These are phyloP conservation scores for Calonectria ilicicola DNA, from an alignment of 2,329 filamentous ascomycete genomes.

Conservation along the genomic window DNA sequence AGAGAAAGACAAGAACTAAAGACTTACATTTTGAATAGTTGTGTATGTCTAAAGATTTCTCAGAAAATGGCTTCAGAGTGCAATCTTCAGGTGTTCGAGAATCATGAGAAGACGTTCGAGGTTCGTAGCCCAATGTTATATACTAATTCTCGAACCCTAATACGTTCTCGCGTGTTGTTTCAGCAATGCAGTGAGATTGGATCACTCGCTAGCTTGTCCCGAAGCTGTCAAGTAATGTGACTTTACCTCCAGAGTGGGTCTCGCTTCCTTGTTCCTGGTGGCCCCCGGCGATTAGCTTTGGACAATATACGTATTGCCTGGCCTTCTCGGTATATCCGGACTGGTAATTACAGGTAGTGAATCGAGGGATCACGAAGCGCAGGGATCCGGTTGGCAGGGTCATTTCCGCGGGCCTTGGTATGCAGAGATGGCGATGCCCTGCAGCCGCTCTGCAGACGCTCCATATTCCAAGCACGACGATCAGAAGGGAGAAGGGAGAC, in stretches of 20 bases:
- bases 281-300: conserved; percentile 4
- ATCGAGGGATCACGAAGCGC: background rate
- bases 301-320: background rate
- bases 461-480: background rate
- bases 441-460: background rate
- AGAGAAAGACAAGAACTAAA: background rate
- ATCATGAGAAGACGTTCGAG: background rate
- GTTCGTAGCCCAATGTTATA: background rate
- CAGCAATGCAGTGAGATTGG: conserved; percentile 3
- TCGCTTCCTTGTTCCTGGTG: conserved; percentile 7
- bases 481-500: background rate
- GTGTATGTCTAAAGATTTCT: conserved; percentile 1
- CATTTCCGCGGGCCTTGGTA: background rate
- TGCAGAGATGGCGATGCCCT: background rate
- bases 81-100: background rate
- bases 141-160: background rate
- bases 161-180: conserved; percentile 1
- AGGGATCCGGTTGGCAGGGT: background rate
- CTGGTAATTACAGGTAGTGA: background rate
- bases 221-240: conserved; percentile 11
- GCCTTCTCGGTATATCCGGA: background rate
- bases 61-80: background rate
- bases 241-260: background rate
- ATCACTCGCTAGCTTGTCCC: conserved; percentile 7
- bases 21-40: background rate